These are phyloP conservation scores for Paramecium sonneborni DNA, from an alignment of 73 alveolate genomes.

Conservation along the genomic window DNA sequence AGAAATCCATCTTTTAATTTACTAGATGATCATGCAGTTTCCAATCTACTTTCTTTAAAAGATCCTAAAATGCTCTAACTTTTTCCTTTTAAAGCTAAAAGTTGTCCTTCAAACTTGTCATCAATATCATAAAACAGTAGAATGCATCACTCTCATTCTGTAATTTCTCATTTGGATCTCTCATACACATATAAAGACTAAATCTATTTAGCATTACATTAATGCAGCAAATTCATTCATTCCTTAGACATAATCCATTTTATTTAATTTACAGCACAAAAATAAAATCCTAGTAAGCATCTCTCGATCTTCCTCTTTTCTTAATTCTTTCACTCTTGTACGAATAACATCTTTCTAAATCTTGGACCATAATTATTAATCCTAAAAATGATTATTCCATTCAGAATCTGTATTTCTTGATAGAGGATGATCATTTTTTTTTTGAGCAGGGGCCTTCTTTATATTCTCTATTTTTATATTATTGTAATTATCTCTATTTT, in stretches of 20 bases:
- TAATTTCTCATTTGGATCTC: background rate
- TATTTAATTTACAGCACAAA: constrained; percentile 37
- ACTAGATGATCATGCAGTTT: constrained; percentile 19
- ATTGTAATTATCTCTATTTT: constrained; percentile 7
- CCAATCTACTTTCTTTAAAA: constrained; percentile 4
- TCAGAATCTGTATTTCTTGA: constrained; percentile 31
- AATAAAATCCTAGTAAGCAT: background rate
- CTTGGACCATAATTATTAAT: background rate
- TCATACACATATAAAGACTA: background rate
- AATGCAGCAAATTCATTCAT: constrained; percentile 53
- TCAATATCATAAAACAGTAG: background rate
- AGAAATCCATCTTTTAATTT: background rate
- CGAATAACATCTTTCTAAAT: constrained; percentile 13
- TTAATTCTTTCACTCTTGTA: background rate
- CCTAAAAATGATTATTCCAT: constrained; percentile 43
- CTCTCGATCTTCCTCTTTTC: background rate
- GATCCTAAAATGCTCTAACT: background rate
- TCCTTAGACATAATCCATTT: constrained; percentile 33
- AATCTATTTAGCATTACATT: background rate
- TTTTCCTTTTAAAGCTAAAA: background rate
- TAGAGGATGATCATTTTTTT: constrained; percentile 25
- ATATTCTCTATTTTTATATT: background rate
- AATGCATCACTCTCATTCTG: constrained; percentile 35
- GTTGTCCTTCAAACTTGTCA: constrained; percentile 11
- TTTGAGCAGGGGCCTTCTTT: background rate